Percentiles rank a stretch among this genome's conserved stretches.
These are phyloP conservation scores for Umbelopsis sp. DNA, from an alignment of 192 early-diverging fungal genomes.

Conservation along the genomic window DNA sequence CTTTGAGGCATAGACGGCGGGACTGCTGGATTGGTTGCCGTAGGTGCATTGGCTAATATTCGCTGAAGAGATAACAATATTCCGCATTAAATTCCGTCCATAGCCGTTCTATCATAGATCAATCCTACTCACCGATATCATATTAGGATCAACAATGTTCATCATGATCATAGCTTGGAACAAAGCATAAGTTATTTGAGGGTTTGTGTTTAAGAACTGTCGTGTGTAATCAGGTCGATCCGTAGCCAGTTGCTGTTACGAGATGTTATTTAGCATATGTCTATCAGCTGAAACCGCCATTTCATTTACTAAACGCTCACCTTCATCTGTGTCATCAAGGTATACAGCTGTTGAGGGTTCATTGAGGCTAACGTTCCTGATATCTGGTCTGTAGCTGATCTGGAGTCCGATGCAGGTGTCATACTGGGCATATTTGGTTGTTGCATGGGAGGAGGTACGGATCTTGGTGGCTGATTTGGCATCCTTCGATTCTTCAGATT, in stretches of 20 bases:
- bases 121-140: conserved; percentile 49
- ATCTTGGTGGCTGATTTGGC: conserved; percentile 14
- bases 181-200: conserved; percentile 80
- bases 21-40: conserved; percentile 11
- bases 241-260: conserved; percentile 50
- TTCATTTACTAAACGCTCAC: conserved; percentile 24
- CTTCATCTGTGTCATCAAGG: conserved; percentile 69
- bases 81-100: too few species aligned
- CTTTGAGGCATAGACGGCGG: conserved; percentile 9
- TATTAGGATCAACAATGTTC: conserved; percentile 73
- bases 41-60: conserved; percentile 15
- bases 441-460: conserved; percentile 20
- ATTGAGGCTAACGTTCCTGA: conserved; percentile 56
- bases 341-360: conserved; percentile 61
- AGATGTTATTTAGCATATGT: neutral
- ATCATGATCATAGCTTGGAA: conserved; percentile 82
- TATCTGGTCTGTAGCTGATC: conserved; percentile 47
- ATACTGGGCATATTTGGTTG: conserved; percentile 37
- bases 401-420: neutral
- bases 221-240: conserved; percentile 68
- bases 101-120: neutral
- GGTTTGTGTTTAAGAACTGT: conserved; percentile 71
- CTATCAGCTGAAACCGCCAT: neutral
- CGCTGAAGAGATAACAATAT: neutral
- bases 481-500: neutral